phyloP scores from a whole-genome alignment of 352 stramenopile genomes.

The Pythium angustatum region DNA sequence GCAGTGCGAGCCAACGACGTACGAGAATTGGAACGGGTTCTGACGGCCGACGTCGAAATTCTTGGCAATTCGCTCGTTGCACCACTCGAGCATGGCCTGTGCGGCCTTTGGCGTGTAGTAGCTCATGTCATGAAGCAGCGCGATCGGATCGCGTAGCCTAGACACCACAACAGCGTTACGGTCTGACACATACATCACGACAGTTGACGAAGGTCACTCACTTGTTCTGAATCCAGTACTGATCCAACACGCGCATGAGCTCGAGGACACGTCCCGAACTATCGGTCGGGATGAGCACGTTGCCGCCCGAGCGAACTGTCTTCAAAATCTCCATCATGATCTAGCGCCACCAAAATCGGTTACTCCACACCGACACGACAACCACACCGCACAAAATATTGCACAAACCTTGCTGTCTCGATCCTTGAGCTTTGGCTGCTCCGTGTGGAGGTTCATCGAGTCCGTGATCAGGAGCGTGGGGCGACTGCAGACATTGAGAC shows the following conservation, averaged over 20 bases:
- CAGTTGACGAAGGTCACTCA: constrained; percentile 38
- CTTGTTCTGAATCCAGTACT: constrained; percentile 96
- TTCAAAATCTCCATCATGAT: constrained; percentile 94
- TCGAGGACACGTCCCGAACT: constrained; percentile 94
- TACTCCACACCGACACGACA: not conserved
- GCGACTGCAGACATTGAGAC: constrained; percentile 41
- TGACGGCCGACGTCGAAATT: constrained; percentile 88
- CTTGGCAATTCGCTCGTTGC: constrained; percentile 88
- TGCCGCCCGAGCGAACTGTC: constrained; percentile 90
- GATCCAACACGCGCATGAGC: constrained; percentile 93
- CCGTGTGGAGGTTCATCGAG: constrained; percentile 85
- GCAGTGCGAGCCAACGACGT: constrained; percentile 7
- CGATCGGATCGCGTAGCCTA: constrained; percentile 85
- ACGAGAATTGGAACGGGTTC: constrained; percentile 90
- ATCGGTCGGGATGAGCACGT: constrained; percentile 95
- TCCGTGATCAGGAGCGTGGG: constrained; percentile 87
- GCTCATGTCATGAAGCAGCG: constrained; percentile 86
- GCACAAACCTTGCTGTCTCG: constrained; percentile 75
- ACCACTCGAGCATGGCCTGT: constrained; percentile 90
- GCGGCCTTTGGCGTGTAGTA: constrained; percentile 89
- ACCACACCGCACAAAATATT: not conserved
- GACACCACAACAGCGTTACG: not conserved
- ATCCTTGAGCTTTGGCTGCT: constrained; percentile 88
- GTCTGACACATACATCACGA: not conserved
- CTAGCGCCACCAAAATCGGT: too few relatives aligned